Conservation (phyloP, 2,329 filamentous ascomycete genomes). For the Epichloe aotearoae region DNA sequence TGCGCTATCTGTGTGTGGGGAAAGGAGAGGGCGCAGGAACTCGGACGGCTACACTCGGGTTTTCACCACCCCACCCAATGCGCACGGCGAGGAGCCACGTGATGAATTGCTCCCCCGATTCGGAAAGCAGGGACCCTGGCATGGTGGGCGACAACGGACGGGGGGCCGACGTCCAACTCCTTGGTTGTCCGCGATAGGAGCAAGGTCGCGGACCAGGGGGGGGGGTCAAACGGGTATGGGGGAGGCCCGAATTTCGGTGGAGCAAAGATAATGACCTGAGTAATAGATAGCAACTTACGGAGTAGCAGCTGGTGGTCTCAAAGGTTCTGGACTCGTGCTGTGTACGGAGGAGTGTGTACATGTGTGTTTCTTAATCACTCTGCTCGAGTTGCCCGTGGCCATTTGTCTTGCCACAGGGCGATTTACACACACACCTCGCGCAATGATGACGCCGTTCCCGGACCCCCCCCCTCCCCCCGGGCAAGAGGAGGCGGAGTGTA, state of each 20-base stretch:
- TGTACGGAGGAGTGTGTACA: too few relatives aligned
- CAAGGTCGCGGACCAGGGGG: too few relatives aligned
- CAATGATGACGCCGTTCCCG: slow-evolving; percentile 5
- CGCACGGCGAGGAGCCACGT: slow-evolving; percentile 11
- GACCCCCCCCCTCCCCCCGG: background rate
- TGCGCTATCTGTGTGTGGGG: background rate
- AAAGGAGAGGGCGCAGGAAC: background rate
- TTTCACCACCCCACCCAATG: background rate
- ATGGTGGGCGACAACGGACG: background rate
- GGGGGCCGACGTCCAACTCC: background rate
- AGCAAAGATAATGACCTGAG: background rate
- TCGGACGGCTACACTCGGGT: slow-evolving; percentile 13
- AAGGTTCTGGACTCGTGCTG: background rate
- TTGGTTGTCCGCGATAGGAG: too few relatives aligned
- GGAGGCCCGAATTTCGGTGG: slow-evolving; percentile 7
- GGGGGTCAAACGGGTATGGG: background rate
- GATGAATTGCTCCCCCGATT: slow-evolving; percentile 8
- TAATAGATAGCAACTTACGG: slow-evolving; percentile 2
- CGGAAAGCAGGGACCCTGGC: slow-evolving; percentile 4
- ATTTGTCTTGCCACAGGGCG: background rate
- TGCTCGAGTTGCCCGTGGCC: background rate
- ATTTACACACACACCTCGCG: background rate
- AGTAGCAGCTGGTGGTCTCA: background rate
- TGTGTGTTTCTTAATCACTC: too few relatives aligned
- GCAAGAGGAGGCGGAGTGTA: too few relatives aligned